Conservation (phyloP, 768 basidiomycete species). For the Omphalotus guepiniiformis region DNA sequence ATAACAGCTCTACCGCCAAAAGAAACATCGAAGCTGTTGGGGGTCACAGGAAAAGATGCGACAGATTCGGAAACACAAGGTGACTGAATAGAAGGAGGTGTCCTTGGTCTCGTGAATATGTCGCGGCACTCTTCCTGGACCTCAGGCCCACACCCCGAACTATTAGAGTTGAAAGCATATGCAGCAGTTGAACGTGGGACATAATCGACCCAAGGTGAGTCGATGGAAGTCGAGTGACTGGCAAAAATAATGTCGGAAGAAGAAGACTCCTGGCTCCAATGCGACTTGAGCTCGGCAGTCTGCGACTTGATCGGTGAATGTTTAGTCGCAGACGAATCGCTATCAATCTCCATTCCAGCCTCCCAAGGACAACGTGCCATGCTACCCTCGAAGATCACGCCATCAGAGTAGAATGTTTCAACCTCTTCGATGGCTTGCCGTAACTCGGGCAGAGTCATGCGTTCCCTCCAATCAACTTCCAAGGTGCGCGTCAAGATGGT, state of each 20-base stretch:
- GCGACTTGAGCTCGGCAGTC: constrained; percentile 38
- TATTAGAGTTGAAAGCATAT: constrained; percentile 49
- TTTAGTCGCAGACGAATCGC: constrained; percentile 47
- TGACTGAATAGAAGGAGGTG: constrained; percentile 41
- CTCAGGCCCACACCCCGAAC: constrained; percentile 52
- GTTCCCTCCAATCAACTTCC: constrained; percentile 60
- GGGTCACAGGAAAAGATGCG: constrained; percentile 54
- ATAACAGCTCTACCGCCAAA: constrained; percentile 34
- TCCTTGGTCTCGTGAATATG: constrained; percentile 42
- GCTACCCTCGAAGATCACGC: constrained; percentile 74
- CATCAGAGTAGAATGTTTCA: constrained; percentile 66
- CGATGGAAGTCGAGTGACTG: constrained; percentile 28
- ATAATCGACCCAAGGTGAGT: constrained; percentile 35
- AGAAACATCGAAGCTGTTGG: constrained; percentile 43
- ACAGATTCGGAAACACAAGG: constrained; percentile 32
- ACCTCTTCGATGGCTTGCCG: constrained; percentile 54
- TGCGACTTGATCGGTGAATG: constrained; percentile 30
- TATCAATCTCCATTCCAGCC: constrained; percentile 66
- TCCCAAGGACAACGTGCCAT: constrained; percentile 80
- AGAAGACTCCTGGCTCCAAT: constrained; percentile 56
- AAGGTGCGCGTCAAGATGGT: constrained; percentile 71
- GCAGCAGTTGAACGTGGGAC: constrained; percentile 28
- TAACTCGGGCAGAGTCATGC: constrained; percentile 48
- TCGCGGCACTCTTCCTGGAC: constrained; percentile 40
- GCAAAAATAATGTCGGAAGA: constrained; percentile 44